Base-by-base conservation (phyloP, 208 protist species). In the Tritrichomonas foetus region DNA sequence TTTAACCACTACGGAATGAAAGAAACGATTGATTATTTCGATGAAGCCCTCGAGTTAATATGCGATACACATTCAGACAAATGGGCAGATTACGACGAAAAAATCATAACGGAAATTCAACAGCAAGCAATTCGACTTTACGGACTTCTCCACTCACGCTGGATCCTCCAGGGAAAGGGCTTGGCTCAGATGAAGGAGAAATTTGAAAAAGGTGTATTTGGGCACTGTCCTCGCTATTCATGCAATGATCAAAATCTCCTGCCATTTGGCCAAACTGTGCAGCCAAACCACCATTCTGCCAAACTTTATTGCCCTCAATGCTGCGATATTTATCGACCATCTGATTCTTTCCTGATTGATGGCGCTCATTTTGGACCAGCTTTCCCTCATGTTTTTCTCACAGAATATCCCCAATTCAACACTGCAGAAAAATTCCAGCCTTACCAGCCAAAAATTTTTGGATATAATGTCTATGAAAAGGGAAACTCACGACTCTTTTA, bases 161-260 rank as follows among this genome's bases (percentile, higher is more conserved):
- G 39, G 25, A 89, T 89, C 20, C 33, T 36, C 13, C 78, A 89
- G 39, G 14, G 47, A 14, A 13, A 44, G 11, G 78, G 78, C 0
- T 30, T 89, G 1, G 47, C 44, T 39, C 78, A 89, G 36, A 89
- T 89, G 78, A 89, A 89, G 39, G 78, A 89, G 57, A 89, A 89
- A 89, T 89, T 57, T 49, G 47, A 53, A 14, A 57, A 57, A 27
- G 78, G 47, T 27, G 1, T 89, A 3, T 89, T 89, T 57, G 41
- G 78, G 0, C 44, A 44, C 11, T 89, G 78, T 30, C 78, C 78
- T 44, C 44, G 78, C 1, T 44, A 39, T 14, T 53, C 25, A n/a
- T 89, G 78, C 30, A 57, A 89, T 20, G 30, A 89, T 57, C 22
- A 44, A 39, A 89, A 89, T 22, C n/a, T 89, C 5, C 30, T 89